Evolutionary conservation across 2,329 filamentous ascomycete genomes (phyloP).

Genomic region (Trichoderma brevicompactum): DNA sequence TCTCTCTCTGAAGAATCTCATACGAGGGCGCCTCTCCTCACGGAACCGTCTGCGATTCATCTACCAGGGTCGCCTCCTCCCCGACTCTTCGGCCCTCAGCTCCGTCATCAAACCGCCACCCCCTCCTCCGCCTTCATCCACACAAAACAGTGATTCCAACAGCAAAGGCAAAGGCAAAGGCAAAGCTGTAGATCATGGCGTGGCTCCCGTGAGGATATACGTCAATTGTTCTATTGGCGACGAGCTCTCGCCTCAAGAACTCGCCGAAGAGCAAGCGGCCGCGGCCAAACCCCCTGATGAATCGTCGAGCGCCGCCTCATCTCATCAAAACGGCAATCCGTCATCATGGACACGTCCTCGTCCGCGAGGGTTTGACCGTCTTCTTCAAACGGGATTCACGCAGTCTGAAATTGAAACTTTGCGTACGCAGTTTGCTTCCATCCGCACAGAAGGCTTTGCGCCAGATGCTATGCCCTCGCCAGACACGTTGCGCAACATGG

Average conservation of each 20-base stretch:
- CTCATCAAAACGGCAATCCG: slow-evolving; percentile 30
- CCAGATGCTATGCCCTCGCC: slow-evolving; percentile 88
- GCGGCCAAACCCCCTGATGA: slow-evolving; percentile 45
- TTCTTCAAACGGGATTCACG: slow-evolving; percentile 81
- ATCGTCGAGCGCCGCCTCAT: slow-evolving; percentile 53
- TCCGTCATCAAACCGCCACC: slow-evolving; percentile 69
- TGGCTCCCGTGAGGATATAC: slow-evolving; percentile 65
- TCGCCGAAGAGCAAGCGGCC: slow-evolving; percentile 66
- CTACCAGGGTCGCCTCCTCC: slow-evolving; percentile 83
- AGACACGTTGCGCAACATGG: slow-evolving; percentile 73
- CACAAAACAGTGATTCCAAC: slow-evolving; percentile 35
- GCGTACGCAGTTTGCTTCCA: slow-evolving; percentile 84
- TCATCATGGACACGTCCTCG: slow-evolving; percentile 40
- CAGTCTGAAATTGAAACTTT: slow-evolving; percentile 81
- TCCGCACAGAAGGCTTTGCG: slow-evolving; percentile 80
- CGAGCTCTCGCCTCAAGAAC: slow-evolving; percentile 68
- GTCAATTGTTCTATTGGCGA: slow-evolving; percentile 93
- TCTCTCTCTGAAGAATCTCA: slow-evolving; percentile 78
- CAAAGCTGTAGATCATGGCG: slow-evolving; percentile 44
- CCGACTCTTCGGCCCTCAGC: slow-evolving; percentile 71
- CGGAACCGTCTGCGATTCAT: slow-evolving; percentile 83
- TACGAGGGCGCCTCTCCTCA: slow-evolving; percentile 73
- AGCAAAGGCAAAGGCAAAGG: slow-evolving; percentile 60
- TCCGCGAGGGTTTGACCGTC: slow-evolving; percentile 80
- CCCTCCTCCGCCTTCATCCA: slow-evolving; percentile 58